Base-by-base conservation (phyloP, 306 rosid genomes). In the barrel medic (Medicago truncatula) region DNA sequence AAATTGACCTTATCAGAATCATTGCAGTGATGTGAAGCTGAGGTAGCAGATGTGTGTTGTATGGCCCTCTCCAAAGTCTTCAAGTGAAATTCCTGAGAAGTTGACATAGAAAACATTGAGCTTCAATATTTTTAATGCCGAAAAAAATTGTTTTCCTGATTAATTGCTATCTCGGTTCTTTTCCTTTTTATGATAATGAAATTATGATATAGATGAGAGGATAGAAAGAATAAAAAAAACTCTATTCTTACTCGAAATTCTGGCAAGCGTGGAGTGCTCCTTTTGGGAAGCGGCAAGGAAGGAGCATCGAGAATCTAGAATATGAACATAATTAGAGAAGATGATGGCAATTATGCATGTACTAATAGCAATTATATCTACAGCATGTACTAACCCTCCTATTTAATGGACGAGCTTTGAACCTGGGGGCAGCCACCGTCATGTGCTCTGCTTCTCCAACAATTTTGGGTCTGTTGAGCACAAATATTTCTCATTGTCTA, bases 371-470 rank as follows among this genome's bases (percentile, higher is more conserved):
- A 75, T 39, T 60, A 36, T 60, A 76, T 46, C 47, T 41, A 75
- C 54, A 73, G 73, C 16, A 80, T 76, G 79, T 76, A 87, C 96
- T 60, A 62, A 96, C 99, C 84, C 89, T 96, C 88, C 87, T 81
- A 82, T 96, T 96, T 76, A 96, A 77, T n/a, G 99, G 99, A n/a
- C 96, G 97, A 23, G 99, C 98, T 88, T 93, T 92, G 83, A 96
- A 90, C 84, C 90, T 85, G 53, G 85, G 84, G 59, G 84, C 77
- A 63, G 83, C 63, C 39, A 75, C 40, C 25, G 80, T 79, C 57
- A 39, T 78, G 25, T 80, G 80, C 66, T 88, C 92, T 58, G 83
- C 70, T 77, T 88, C 87, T 62, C 83, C 72, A 65, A 21, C 89
- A 86, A 76, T 83, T 74, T 78, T 89, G 44, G 93, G 84, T 84